These are phyloP conservation scores for Lignosus rhinocerotis DNA, from an alignment of 1,284 basidiomycete species.

Conservation along the genomic window DNA sequence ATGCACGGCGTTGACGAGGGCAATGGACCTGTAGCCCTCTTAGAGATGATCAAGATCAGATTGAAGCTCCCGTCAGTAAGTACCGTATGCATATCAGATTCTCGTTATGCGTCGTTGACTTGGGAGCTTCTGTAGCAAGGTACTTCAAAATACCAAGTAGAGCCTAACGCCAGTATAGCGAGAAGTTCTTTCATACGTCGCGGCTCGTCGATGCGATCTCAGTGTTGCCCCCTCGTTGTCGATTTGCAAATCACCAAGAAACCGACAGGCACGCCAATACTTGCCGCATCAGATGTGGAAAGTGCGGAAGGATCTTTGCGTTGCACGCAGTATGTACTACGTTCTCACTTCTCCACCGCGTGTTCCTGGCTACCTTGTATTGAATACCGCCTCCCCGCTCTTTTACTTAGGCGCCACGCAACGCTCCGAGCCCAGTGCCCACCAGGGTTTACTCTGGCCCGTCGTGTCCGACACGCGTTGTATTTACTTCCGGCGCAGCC, in stretches of 20 bases:
- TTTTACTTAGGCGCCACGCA: neutral
- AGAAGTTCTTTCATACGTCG: no score
- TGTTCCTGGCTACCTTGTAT: constrained; percentile 10
- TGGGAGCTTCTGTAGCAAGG: no score
- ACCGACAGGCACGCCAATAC: neutral
- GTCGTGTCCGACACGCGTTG: neutral
- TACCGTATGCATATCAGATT: no score
- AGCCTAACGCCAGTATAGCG: neutral
- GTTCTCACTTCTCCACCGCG: neutral
- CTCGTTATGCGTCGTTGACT: no score
- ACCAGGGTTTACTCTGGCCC: neutral
- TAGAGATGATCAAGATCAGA: no score
- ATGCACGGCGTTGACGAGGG: no score
- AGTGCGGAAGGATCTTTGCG: neutral
- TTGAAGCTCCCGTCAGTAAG: no score
- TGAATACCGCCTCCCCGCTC: neutral
- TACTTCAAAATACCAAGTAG: neutral
- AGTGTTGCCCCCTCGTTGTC: neutral
- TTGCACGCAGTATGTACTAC: neutral
- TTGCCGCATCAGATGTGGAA: neutral
- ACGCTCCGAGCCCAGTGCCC: neutral
- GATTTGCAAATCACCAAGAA: neutral
- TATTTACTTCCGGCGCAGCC: neutral
- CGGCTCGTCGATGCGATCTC: neutral
- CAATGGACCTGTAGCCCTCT: no score